Conservation (phyloP, 345 rosid genomes). For the Pseudoturritis turrita region DNA sequence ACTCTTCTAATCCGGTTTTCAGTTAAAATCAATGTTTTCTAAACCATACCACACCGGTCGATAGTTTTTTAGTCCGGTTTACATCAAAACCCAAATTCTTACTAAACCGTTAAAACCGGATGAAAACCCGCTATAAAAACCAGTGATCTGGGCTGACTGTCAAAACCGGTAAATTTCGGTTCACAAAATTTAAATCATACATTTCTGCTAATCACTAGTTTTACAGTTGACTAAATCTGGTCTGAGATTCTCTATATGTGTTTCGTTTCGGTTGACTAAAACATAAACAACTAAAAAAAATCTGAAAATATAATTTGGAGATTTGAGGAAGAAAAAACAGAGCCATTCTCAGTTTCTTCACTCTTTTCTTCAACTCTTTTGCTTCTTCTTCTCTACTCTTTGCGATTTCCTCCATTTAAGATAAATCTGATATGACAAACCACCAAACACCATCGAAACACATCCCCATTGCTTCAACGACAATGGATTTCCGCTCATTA, state of each 20-base stretch:
- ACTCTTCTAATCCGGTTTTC: constrained; percentile 6
- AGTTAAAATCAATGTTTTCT: not conserved
- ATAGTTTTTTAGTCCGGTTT: not conserved
- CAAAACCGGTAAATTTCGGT: not conserved
- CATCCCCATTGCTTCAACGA: constrained; percentile 90
- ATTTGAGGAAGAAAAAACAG: constrained; percentile 6
- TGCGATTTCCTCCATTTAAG: constrained; percentile 83
- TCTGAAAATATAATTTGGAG: not conserved
- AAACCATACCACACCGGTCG: not conserved
- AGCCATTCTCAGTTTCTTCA: not conserved
- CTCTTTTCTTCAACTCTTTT: constrained; percentile 41
- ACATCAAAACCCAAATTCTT: not conserved
- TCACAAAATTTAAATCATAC: not conserved
- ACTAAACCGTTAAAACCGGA: not conserved
- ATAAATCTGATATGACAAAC: constrained; percentile 87
- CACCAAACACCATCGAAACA: constrained; percentile 87
- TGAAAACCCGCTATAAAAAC: not conserved
- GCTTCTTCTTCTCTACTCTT: constrained; percentile 69
- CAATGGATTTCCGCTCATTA: constrained; percentile 86
- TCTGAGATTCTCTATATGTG: not conserved
- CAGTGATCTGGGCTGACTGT: not conserved
- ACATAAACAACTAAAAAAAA: not conserved
- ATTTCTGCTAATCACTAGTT: not conserved
- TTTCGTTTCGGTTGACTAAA: not conserved
- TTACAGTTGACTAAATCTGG: constrained; percentile 5